A percentile compares a stretch with the other conserved stretches of the same genome.
phyloP scores from a whole-genome alignment of 2,329 filamentous ascomycete species.

The Aspergillus japonicus region DNA sequence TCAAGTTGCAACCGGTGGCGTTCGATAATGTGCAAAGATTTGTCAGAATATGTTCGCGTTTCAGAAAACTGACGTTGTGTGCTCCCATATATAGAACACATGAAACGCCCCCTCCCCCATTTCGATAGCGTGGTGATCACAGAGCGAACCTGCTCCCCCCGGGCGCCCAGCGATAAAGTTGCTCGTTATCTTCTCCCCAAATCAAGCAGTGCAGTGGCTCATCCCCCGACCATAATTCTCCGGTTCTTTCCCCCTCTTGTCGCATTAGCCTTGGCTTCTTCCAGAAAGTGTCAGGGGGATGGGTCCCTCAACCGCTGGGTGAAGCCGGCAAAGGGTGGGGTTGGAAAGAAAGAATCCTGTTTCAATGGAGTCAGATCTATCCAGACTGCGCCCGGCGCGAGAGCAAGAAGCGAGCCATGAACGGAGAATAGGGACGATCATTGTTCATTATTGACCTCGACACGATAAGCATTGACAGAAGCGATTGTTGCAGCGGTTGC shows the following conservation, averaged over 20 bases:
- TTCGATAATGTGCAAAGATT: background rate
- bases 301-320: background rate
- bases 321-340: background rate
- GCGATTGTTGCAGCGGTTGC: background rate
- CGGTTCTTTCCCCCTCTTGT: background rate
- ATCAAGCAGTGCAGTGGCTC: background rate
- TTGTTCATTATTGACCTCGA: background rate
- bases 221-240: background rate
- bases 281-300: background rate
- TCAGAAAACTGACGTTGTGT: background rate
- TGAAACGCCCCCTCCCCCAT: background rate
- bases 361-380: background rate
- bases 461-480: background rate
- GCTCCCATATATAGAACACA: slow-evolving; percentile 2
- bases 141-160: background rate
- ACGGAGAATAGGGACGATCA: background rate
- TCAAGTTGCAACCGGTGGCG: background rate
- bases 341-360: background rate
- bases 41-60: background rate
- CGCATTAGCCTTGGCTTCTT: background rate
- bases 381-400: background rate
- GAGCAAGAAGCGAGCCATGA: background rate
- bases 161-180: background rate
- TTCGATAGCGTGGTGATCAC: background rate
- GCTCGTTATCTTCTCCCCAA: background rate